Percentiles rank a stretch among this genome's conserved stretches.
Conservation (phyloP, 768 basidiomycete genomes). For the Boletus rubroflammeus region DNA sequence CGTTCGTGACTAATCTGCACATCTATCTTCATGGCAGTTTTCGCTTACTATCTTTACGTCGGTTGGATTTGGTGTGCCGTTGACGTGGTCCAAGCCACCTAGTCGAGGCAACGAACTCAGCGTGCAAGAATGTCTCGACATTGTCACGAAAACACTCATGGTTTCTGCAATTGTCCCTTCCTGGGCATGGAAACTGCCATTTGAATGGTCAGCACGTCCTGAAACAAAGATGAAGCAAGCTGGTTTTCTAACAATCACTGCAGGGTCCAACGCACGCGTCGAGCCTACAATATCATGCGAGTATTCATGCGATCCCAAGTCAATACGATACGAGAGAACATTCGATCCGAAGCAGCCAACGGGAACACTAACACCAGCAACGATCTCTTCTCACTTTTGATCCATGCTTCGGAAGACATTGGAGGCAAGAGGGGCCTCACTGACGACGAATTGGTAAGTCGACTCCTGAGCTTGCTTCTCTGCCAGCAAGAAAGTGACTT, state of each 20-base stretch:
- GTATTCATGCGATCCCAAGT: slow-evolving; percentile 18
- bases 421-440: slow-evolving; percentile 14
- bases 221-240: neutral
- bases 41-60: slow-evolving; percentile 18
- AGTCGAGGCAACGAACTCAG: slow-evolving; percentile 5
- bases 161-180: slow-evolving; percentile 5
- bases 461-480: too few species aligned
- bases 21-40: slow-evolving; percentile 2
- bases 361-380: neutral
- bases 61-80: slow-evolving; percentile 17
- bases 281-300: slow-evolving; percentile 18
- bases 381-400: slow-evolving; percentile 16
- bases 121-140: slow-evolving; percentile 8
- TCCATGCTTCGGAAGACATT: slow-evolving; percentile 14
- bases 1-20: neutral
- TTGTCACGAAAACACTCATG: slow-evolving; percentile 1
- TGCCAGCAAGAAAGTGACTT: neutral
- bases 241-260: neutral
- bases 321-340: neutral
- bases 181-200: slow-evolving; percentile 22
- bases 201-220: slow-evolving; percentile 6
- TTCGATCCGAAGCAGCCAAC: slow-evolving; percentile 1
- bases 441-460: slow-evolving; percentile 18
- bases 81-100: slow-evolving; percentile 9
- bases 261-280: slow-evolving; percentile 17